These are phyloP conservation scores for Suillus ampliporus DNA, from an alignment of 768 basidiomycete genomes.

Conservation along the genomic window DNA sequence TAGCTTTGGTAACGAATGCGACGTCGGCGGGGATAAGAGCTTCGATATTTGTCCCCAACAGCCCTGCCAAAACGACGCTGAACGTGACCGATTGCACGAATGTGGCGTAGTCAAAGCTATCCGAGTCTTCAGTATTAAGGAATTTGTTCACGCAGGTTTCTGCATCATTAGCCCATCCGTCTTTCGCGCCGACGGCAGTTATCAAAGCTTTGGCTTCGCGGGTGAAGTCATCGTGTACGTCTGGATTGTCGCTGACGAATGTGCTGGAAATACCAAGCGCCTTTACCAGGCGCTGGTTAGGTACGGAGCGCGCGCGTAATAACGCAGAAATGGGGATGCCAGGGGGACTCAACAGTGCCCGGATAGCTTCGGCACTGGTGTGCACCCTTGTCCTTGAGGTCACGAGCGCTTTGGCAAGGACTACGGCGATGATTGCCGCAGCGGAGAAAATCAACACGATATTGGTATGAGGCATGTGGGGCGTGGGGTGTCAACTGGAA, in stretches of 20 bases:
- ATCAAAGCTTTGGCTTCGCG: slow-evolving; percentile 28
- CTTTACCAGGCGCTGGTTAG: slow-evolving; percentile 29
- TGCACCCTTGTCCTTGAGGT: slow-evolving; percentile 18
- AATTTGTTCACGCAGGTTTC: slow-evolving; percentile 15
- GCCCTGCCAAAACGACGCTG: slow-evolving; percentile 41
- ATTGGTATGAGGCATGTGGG: background rate
- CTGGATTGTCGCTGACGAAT: slow-evolving; percentile 49
- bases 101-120: slow-evolving; percentile 31
- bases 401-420: background rate
- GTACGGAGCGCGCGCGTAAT: slow-evolving; percentile 24
- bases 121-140: background rate
- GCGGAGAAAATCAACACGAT: background rate
- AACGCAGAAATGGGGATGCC: slow-evolving; percentile 16
- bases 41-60: slow-evolving; percentile 40
- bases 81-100: slow-evolving; percentile 48
- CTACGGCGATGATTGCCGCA: background rate
- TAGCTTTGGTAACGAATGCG: slow-evolving; percentile 39
- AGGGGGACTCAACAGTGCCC: slow-evolving; percentile 22
- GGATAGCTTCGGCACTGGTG: slow-evolving; percentile 11
- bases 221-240: slow-evolving; percentile 35
- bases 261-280: slow-evolving; percentile 49
- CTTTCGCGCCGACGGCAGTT: slow-evolving; percentile 9
- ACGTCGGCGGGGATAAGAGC: slow-evolving; percentile 41
- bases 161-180: slow-evolving; percentile 21
- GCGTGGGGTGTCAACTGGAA: background rate